Conservation (phyloP, 208 protist species). For the Leishmania mexicana region DNA sequence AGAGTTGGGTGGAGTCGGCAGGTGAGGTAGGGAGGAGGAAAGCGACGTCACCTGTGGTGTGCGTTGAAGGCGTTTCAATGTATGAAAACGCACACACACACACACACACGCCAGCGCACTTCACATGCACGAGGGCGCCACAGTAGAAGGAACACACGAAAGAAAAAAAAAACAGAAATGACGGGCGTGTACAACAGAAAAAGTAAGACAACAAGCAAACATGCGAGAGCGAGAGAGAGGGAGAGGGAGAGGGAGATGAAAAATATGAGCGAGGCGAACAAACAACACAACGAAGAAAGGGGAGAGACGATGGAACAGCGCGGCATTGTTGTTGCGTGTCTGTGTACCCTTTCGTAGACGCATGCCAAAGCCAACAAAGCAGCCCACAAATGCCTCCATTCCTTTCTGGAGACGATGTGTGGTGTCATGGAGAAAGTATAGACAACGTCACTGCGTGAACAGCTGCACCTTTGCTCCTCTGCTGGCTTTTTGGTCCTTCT, state of each 20-base stretch:
- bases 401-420: not conserved
- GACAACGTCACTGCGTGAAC: not conserved
- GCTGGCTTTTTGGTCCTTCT: not conserved
- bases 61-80: not conserved
- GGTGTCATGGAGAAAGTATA: not conserved
- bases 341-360: not conserved
- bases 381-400: not conserved
- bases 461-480: not conserved
- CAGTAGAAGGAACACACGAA: constrained; percentile 3
- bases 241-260: not conserved
- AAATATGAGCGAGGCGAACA: constrained; percentile 14
- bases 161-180: constrained; percentile 1
- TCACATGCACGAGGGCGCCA: constrained; percentile 7
- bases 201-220: constrained; percentile 14
- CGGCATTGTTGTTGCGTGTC: not conserved
- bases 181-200: constrained; percentile 1
- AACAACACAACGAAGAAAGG: not conserved
- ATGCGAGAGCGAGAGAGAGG: no score
- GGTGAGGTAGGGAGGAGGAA: not conserved
- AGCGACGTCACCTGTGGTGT: not conserved
- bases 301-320: not conserved
- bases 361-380: not conserved
- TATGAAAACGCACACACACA: not conserved
- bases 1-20: not conserved
- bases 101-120: not conserved